phyloP scores from a whole-genome alignment of 768 basidiomycete species.

The Tylopilus plumbeoviolaceoides region DNA sequence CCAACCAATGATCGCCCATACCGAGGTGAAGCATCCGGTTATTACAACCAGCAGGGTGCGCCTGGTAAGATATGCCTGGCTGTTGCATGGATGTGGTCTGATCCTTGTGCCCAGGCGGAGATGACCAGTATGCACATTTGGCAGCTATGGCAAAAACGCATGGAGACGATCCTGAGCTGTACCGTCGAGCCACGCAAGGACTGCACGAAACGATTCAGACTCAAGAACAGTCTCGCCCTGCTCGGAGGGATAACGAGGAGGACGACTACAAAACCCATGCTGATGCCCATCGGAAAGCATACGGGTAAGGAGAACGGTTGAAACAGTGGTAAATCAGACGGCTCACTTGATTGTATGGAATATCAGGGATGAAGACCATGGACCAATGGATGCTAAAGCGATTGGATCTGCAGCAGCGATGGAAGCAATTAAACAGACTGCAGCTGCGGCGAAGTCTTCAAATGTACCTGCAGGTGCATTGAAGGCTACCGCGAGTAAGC shows the following conservation, averaged over 20 bases:
- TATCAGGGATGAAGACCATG: slow-evolving; percentile 16
- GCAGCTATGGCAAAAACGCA: slow-evolving; percentile 17
- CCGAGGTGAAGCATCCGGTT: slow-evolving; percentile 17
- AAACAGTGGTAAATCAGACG: background rate
- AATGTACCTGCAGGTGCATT: slow-evolving; percentile 20
- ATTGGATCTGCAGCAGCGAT: slow-evolving; percentile 31
- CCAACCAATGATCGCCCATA: background rate
- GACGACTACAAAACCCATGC: slow-evolving; percentile 17
- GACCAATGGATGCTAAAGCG: slow-evolving; percentile 24
- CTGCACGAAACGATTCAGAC: slow-evolving; percentile 21
- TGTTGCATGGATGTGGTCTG: background rate
- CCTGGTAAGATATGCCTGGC: slow-evolving; percentile 2
- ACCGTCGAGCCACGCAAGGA: slow-evolving; percentile 21
- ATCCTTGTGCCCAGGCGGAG: slow-evolving; percentile 8
- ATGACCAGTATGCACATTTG: slow-evolving; percentile 18
- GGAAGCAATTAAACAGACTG: slow-evolving; percentile 29
- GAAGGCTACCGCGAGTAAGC: background rate
- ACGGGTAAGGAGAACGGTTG: slow-evolving; percentile 20
- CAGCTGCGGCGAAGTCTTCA: background rate
- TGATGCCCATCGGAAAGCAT: slow-evolving; percentile 30
- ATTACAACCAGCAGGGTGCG: slow-evolving; percentile 12
- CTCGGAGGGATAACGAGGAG: slow-evolving; percentile 1
- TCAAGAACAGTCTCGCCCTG: slow-evolving; percentile 6
- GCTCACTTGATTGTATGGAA: background rate
- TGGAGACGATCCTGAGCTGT: slow-evolving; percentile 17